Evolutionary conservation across 805 yeast genomes (phyloP).

Genomic region (Starmerella vitae): DNA sequence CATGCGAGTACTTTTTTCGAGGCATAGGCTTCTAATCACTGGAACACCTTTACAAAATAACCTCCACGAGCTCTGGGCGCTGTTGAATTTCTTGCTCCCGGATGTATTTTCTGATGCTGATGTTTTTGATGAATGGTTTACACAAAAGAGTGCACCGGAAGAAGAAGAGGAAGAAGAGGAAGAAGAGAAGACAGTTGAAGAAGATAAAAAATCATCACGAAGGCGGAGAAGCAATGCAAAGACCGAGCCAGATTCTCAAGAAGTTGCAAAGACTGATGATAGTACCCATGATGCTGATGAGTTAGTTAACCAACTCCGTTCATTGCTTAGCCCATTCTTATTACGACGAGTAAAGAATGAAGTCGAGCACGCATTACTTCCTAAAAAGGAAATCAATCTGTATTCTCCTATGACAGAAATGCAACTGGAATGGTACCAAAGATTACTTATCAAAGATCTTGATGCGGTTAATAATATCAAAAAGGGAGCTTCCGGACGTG

Average conservation of each 20-base stretch:
- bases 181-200: slow-evolving; percentile 26
- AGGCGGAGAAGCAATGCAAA: background rate
- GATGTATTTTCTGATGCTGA: slow-evolving; percentile 91
- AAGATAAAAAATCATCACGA: slow-evolving; percentile 6
- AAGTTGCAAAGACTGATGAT: slow-evolving; percentile 1
- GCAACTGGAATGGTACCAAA: slow-evolving; percentile 87
- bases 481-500: slow-evolving; percentile 39
- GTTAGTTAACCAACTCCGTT: slow-evolving; percentile 79
- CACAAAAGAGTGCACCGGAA: slow-evolving; percentile 28
- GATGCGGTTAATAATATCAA: slow-evolving; percentile 91
- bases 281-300: slow-evolving; percentile 34
- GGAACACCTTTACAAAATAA: slow-evolving; percentile 96
- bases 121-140: slow-evolving; percentile 83
- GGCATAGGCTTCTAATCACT: slow-evolving; percentile 72
- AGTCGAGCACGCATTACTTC: slow-evolving; percentile 80
- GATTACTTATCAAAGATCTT: slow-evolving; percentile 75
- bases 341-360: slow-evolving; percentile 83
- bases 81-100: slow-evolving; percentile 76
- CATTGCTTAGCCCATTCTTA: slow-evolving; percentile 73
- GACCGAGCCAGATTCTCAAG: background rate
- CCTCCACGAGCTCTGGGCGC: slow-evolving; percentile 91
- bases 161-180: slow-evolving; percentile 9
- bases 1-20: slow-evolving; percentile 73
- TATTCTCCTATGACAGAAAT: slow-evolving; percentile 94
- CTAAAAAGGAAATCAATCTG: slow-evolving; percentile 77